Conservation (phyloP, 805 yeast species). For the Lipomyces yamadae region DNA sequence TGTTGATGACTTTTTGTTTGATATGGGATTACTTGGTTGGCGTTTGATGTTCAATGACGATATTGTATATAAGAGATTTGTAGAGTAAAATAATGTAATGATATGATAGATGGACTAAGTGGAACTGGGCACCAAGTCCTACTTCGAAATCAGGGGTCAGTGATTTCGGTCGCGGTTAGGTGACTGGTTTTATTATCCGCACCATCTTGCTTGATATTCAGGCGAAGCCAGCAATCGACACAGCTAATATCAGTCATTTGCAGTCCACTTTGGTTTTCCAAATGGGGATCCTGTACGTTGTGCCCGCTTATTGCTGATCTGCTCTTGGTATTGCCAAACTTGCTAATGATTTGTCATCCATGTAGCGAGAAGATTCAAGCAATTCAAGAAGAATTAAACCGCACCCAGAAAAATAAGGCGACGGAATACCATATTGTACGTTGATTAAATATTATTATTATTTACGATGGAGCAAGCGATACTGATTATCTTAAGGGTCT, state of each 20-base stretch:
- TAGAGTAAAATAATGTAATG: background rate
- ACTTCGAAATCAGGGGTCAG: background rate
- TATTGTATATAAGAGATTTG: background rate
- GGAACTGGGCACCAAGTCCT: background rate
- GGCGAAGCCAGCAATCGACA: no score
- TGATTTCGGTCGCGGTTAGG: no score
- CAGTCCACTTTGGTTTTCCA: background rate
- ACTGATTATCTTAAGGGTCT: conserved; percentile 51
- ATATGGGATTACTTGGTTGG: background rate
- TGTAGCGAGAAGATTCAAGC: conserved; percentile 36
- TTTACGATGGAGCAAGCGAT: background rate
- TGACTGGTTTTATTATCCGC: no score
- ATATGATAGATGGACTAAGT: background rate
- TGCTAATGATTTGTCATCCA: background rate
- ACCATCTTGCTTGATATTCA: no score
- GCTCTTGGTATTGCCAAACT: background rate
- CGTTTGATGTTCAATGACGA: background rate
- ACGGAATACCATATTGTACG: conserved; percentile 88
- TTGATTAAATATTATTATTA: background rate
- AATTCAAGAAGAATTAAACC: conserved; percentile 89
- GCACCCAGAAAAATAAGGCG: conserved; percentile 97
- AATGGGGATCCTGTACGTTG: conserved; percentile 27
- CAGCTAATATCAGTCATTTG: no score
- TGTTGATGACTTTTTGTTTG: background rate
- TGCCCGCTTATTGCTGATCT: background rate